phyloP scores from a whole-genome alignment of 2,329 filamentous ascomycete genomes.

The Colletotrichum simmondsii region DNA sequence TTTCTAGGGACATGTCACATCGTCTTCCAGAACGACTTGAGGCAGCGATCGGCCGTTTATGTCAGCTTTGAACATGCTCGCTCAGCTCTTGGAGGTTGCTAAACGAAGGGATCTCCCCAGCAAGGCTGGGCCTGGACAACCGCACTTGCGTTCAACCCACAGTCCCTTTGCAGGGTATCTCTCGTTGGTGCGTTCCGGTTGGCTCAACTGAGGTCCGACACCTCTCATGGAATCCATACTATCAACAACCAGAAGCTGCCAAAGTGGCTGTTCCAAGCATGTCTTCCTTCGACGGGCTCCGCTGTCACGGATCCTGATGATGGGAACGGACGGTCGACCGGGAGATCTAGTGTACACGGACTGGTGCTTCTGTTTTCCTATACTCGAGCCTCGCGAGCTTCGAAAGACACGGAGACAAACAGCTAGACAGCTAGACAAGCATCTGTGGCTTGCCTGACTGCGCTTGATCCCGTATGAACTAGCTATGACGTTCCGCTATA shows the following conservation, averaged over 20 bases:
- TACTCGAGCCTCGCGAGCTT: conserved; percentile 9
- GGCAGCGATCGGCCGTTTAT: conserved; percentile 29
- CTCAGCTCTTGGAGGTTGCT: neutral
- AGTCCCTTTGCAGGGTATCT: conserved; percentile 4
- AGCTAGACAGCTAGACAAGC: conserved; percentile 3
- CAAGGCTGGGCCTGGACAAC: conserved; percentile 4
- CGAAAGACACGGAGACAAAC: neutral
- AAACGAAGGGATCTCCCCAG: conserved; percentile 4
- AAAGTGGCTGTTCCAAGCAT: neutral
- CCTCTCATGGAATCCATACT: neutral
- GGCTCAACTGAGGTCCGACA: neutral
- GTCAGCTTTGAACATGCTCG: conserved; percentile 18
- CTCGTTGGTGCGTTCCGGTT: conserved; percentile 13
- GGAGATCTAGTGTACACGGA: conserved; percentile 19
- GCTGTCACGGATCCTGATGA: conserved; percentile 26
- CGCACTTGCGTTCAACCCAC: conserved; percentile 6
- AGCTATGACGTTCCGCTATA: conserved; percentile 10
- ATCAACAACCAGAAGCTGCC: conserved; percentile 2
- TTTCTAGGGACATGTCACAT: conserved; percentile 31
- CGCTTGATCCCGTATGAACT: neutral
- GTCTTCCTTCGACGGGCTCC: conserved; percentile 23
- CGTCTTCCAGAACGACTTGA: conserved; percentile 37
- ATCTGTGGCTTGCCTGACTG: neutral
- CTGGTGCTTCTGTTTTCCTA: conserved; percentile 6
- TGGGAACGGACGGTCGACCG: conserved; percentile 27